Evolutionary conservation across 1,139 yeast genomes (phyloP).

Genomic region (Wickerhamomyces sp.): DNA sequence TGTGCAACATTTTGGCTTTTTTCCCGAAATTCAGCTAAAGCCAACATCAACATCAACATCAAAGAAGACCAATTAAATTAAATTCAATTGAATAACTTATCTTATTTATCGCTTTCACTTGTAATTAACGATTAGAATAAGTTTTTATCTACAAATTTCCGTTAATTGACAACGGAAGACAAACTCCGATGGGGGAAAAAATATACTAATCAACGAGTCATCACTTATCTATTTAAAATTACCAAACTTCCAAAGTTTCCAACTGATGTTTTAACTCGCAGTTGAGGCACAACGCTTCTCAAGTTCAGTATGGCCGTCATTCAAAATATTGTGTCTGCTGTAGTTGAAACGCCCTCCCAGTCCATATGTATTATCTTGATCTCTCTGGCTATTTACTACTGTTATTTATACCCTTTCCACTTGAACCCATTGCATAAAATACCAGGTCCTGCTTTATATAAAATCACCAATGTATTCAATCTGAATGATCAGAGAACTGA

Average conservation of each 20-base stretch:
- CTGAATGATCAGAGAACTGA: slow-evolving; percentile 51
- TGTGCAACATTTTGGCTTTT: slow-evolving; percentile 45
- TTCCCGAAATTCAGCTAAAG: slow-evolving; percentile 35
- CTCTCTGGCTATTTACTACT: slow-evolving; percentile 24
- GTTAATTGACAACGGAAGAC: too few species aligned
- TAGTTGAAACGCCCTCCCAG: background rate
- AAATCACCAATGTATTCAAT: slow-evolving; percentile 43
- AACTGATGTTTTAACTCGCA: too few species aligned
- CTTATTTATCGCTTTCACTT: background rate
- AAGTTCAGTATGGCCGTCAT: background rate
- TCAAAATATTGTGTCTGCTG: background rate
- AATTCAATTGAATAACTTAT: too few species aligned
- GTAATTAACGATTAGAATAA: background rate
- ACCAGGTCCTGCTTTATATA: slow-evolving; percentile 60
- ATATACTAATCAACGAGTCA: too few species aligned
- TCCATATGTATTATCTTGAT: slow-evolving; percentile 1
- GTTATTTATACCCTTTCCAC: slow-evolving; percentile 41
- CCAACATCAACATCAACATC: too few species aligned
- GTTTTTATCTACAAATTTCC: too few species aligned
- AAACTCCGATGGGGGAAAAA: too few species aligned
- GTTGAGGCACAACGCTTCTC: too few species aligned
- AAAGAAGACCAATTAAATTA: background rate
- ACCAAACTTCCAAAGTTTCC: too few species aligned
- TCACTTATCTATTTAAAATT: too few species aligned
- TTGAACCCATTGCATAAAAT: slow-evolving; percentile 47